phyloP scores from a whole-genome alignment of 192 early-diverging fungal species.

The Coemansia sp. region DNA sequence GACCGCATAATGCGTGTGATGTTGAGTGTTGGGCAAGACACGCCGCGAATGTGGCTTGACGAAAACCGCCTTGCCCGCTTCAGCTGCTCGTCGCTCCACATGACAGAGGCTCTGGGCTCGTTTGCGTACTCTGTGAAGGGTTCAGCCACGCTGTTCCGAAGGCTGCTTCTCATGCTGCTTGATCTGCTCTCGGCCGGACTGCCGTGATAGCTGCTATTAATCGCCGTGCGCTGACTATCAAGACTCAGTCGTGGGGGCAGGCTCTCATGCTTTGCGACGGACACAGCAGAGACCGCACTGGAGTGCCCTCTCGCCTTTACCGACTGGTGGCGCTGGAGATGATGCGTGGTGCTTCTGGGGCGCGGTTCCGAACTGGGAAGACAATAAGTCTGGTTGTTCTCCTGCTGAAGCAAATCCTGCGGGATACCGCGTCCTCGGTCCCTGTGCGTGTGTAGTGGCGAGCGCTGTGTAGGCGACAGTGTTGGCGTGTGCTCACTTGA shows the following conservation, averaged over 20 bases:
- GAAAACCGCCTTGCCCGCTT: constrained; percentile 29
- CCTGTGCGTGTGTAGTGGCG: constrained; percentile 6
- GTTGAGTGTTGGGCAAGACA: constrained; percentile 45
- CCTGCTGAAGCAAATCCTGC: constrained; percentile 14
- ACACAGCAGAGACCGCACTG: neutral
- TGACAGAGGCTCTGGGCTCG: constrained; percentile 5
- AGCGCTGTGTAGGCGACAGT: constrained; percentile 24
- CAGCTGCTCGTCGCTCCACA: constrained; percentile 39
- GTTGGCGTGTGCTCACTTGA: neutral
- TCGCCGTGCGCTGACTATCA: constrained; percentile 40
- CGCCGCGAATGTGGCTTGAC: constrained; percentile 38
- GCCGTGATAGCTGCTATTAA: constrained; percentile 14
- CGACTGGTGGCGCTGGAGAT: neutral
- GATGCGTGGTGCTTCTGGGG: constrained; percentile 2
- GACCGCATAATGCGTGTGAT: constrained; percentile 53
- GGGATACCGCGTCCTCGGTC: constrained; percentile 9
- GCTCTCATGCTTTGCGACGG: constrained; percentile 10
- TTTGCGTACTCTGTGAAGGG: constrained; percentile 7
- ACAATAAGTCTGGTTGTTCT: constrained; percentile 7
- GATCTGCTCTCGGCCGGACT: constrained; percentile 6
- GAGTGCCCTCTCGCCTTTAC: neutral
- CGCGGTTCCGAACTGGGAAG: constrained; percentile 4
- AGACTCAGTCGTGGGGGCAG: constrained; percentile 35
- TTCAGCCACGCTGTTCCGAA: constrained; percentile 10
- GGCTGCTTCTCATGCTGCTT: constrained; percentile 7